phyloP scores from a whole-genome alignment of 768 basidiomycete genomes.

The Pleurotus citrinopileatus region DNA sequence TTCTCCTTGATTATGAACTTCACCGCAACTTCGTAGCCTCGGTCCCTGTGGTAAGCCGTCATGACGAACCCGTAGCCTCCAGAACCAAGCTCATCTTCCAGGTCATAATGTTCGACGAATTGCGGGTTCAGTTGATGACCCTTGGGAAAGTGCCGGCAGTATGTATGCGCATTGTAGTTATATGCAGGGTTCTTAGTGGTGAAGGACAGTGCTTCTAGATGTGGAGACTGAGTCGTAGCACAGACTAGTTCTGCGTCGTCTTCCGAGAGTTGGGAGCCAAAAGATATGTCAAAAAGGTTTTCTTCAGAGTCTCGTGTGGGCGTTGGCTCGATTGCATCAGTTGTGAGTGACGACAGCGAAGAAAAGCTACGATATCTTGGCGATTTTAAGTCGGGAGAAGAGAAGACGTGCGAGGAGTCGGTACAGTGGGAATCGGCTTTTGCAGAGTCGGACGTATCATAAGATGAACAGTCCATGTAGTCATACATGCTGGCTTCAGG shows the following conservation, averaged over 20 bases:
- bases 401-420: slow-evolving; percentile 5
- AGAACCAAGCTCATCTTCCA: slow-evolving; percentile 79
- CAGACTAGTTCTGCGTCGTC: background rate
- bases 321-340: background rate
- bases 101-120: slow-evolving; percentile 58
- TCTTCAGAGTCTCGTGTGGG: background rate
- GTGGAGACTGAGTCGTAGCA: background rate
- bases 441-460: background rate
- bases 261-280: background rate
- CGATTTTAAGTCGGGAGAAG: background rate
- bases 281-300: slow-evolving; percentile 3
- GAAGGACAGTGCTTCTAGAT: background rate
- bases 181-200: slow-evolving; percentile 13
- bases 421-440: background rate
- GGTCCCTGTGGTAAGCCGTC: slow-evolving; percentile 65
- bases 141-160: slow-evolving; percentile 43
- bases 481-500: slow-evolving; percentile 3
- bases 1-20: slow-evolving; percentile 92
- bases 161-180: slow-evolving; percentile 29
- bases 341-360: background rate
- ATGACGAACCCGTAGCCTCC: slow-evolving; percentile 97
- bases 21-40: slow-evolving; percentile 77
- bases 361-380: slow-evolving; percentile 4
- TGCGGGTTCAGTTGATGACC: slow-evolving; percentile 57
- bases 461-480: background rate